Conservation (phyloP, 2,329 filamentous ascomycete genomes). For the Colletotrichum neosansevieriae region DNA sequence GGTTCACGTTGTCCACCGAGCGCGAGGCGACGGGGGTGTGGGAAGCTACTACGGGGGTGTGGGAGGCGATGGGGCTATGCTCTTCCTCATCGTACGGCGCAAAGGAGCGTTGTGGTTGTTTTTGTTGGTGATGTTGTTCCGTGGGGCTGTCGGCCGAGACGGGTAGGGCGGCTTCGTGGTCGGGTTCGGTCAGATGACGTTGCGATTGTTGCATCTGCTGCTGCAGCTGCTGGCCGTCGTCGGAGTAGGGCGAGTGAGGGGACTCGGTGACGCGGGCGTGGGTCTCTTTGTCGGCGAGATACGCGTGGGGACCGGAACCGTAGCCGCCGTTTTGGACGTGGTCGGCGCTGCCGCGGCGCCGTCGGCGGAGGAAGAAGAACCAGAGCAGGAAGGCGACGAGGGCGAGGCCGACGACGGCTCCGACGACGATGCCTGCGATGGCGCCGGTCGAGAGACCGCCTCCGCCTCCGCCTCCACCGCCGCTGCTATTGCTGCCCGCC, state of each 20-base stretch:
- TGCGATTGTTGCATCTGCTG: conserved; percentile 31
- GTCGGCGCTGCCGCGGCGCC: conserved; percentile 45
- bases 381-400: conserved; percentile 55
- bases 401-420: conserved; percentile 52
- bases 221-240: conserved; percentile 49
- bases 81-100: conserved; percentile 27
- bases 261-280: conserved; percentile 52
- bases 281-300: conserved; percentile 61
- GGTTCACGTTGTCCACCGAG: conserved; percentile 23
- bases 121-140: conserved; percentile 25
- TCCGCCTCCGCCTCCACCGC: conserved; percentile 22
- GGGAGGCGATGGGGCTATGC: conserved; percentile 16
- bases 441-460: conserved; percentile 55
- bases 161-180: conserved; percentile 5
- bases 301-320: conserved; percentile 48
- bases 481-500: not conserved
- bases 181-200: conserved; percentile 18
- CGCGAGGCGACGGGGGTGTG: conserved; percentile 14
- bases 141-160: conserved; percentile 1
- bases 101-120: conserved; percentile 20
- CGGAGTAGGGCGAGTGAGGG: conserved; percentile 58
- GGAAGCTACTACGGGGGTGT: conserved; percentile 9
- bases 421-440: conserved; percentile 62
- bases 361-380: conserved; percentile 55
- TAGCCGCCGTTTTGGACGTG: conserved; percentile 45